phyloP scores from a whole-genome alignment of 1,284 basidiomycete genomes.

The Mycena sp. region DNA sequence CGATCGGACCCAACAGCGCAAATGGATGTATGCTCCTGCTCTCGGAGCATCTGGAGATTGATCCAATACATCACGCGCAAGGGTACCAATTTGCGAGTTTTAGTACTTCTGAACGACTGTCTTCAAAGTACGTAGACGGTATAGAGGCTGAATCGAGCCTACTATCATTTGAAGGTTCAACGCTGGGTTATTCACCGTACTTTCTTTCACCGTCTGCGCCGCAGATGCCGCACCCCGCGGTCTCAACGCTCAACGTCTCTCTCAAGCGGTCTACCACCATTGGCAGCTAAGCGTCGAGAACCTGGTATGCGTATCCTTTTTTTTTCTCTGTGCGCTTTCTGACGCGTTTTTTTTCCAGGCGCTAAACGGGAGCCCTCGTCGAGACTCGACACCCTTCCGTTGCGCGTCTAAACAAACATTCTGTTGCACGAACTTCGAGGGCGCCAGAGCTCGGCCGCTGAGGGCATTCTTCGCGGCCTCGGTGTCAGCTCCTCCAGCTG shows the following conservation, averaged over 20 bases:
- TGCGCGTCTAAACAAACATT: conserved; percentile 9
- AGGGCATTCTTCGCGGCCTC: not conserved
- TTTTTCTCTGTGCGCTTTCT: not conserved
- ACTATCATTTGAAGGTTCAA: no score
- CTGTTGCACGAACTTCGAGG: conserved; percentile 6
- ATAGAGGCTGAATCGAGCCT: no score
- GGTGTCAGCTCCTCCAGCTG: not conserved
- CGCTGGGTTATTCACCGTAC: not conserved
- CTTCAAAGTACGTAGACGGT: no score
- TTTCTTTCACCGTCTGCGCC: not conserved
- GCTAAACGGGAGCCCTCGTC: not conserved
- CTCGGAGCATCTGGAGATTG: no score
- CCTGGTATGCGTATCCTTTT: not conserved
- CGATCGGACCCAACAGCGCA: no score
- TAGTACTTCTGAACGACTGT: no score
- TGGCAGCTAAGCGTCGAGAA: not conserved
- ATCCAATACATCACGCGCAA: no score
- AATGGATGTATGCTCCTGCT: no score
- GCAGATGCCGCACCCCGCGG: not conserved
- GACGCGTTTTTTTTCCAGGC: not conserved
- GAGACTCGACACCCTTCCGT: conserved; percentile 9
- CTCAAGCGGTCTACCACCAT: conserved; percentile 15
- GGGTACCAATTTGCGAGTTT: no score
- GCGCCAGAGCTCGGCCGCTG: not conserved
- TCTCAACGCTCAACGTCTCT: conserved; percentile 14